Percentiles rank a stretch among this genome's conserved stretches.
Conservation (phyloP, 108 stramenopile species). For the Nannochloropsis granulata region DNA sequence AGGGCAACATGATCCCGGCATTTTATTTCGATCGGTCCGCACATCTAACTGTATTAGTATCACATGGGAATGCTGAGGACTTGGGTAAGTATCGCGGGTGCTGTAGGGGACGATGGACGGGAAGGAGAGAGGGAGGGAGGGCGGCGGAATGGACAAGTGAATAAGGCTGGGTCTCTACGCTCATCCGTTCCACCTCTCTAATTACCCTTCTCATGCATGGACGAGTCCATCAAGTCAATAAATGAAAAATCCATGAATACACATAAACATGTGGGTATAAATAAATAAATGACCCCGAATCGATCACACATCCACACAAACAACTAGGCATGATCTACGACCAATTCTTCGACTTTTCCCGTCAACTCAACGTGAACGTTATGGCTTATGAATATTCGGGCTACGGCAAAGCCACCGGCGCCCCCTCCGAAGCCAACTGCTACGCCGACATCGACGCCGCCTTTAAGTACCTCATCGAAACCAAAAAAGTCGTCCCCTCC, state of each 20-base stretch:
- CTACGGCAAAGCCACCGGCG: conserved; percentile 58
- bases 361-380: conserved; percentile 54
- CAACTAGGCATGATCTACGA: conserved; percentile 33
- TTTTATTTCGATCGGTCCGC: conserved; percentile 23
- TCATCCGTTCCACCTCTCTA: neutral
- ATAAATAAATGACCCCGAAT: neutral
- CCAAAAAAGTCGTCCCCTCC: conserved; percentile 55
- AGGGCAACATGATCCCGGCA: conserved; percentile 14
- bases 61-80: neutral
- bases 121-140: no score
- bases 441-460: conserved; percentile 90
- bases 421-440: conserved; percentile 44
- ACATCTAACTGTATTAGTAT: neutral
- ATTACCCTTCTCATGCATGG: neutral
- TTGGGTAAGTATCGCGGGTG: neutral
- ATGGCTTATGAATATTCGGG: conserved; percentile 93
- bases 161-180: conserved; percentile 22
- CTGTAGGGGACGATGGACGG: neutral
- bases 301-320: neutral
- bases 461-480: conserved; percentile 59
- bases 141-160: neutral
- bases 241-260: neutral
- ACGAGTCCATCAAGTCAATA: neutral
- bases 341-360: conserved; percentile 33
- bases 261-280: neutral